Base-by-base conservation (phyloP, 495 filamentous ascomycete genomes). In the Pseudoneurospora amorphoporcata region DNA sequence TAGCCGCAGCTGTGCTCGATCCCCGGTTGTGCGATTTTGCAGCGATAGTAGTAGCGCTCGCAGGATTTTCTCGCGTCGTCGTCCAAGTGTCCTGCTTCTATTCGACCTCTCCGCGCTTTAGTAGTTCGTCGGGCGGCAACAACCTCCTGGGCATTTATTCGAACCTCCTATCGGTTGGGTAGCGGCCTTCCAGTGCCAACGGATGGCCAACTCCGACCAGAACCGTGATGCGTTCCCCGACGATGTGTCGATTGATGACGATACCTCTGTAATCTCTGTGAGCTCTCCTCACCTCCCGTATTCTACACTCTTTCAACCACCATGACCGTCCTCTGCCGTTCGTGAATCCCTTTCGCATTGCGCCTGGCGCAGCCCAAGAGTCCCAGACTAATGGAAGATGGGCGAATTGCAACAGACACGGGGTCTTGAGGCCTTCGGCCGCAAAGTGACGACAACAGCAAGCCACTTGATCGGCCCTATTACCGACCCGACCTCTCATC, bases 391-490 rank as follows among this genome's bases (percentile, higher is more conserved):
- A 65, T 65, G 53, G 17, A 65, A 65, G 29, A 65, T 65, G 53
- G 53, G 53, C 8, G 53, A 65, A 65, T 14, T 65, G 14, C 72
- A 74, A 75, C 79, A 98, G 95, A 88, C 93, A 61, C 90, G 93
- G 77, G 92, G 94, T 75, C 83, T 99, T 74, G 94, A 97, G 82
- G 93, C 94, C 43, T 97, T 99, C 82, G 89, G 93, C 70, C 89
- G 94, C 76, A 99, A 97, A 83, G 94, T 99, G 72, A 94, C 94
- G 37, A 93, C 92, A 32, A 98, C 95, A 19, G 96, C 95, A 47
- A 91, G 89, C 78, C 94, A 96, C 79, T 85, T 99, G 74, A 94
- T 97, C 70, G 90, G 88, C 69, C 90, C 91, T 38, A 76, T 88
- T 43, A 82, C 87, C 71, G 92, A 95, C 75, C 80, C 86, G 19